Evolutionary conservation across 2,329 filamentous ascomycete species (phyloP), one percentile per base, ranked within the genome.

Genomic region (Aspergillus neotritici): DNA sequence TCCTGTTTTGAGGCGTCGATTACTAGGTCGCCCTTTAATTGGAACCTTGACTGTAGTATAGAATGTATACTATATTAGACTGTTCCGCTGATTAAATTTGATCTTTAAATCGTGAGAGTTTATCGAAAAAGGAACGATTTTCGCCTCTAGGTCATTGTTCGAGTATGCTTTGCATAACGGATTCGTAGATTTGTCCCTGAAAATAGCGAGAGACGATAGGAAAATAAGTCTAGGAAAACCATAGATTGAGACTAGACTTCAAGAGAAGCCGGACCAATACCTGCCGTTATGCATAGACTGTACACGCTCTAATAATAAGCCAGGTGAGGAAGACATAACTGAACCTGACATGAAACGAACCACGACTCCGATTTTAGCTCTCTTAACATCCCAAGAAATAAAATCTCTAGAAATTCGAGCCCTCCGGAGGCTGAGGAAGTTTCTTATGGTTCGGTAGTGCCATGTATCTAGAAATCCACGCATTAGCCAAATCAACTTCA

Each of bases 361-460:
- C 57, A 36, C 49, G 50, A 62, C 62, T 64, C 57, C 56, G 43
- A 46, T 48, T 52, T 53, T 50, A 50, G 38, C 45, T 43, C 51
- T 44, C 48, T 50, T 40, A 49, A 48, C 40, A 41, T 46, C 56
- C 51, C 50, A 48, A 38, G 41, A 57, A 39, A 51, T 49, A 41
- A 39, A 45, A 47, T 41, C 33, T 43, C 54, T 53, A 68, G 55
- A 77, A 84, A 28, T 72, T 83, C 25, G 86, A 82, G 46, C 89
- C 90, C 72, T 98, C 93, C 4, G 87, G 80, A 32, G 93, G 93
- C 67, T 98, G 93, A 10, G 88, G 86, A 25, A 96, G 81, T 72
- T 97, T 97, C 79, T 96, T 96, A 73, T 97, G 86, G 54, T 82
- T 77, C 17, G 86, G 83, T 47, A 90, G 80, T 25, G 91, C 91